Evolutionary conservation across 176 grass and related monocot species (phyloP), one percentile per base, ranked within the genome.

Genomic region (Aegilops bicornis): DNA sequence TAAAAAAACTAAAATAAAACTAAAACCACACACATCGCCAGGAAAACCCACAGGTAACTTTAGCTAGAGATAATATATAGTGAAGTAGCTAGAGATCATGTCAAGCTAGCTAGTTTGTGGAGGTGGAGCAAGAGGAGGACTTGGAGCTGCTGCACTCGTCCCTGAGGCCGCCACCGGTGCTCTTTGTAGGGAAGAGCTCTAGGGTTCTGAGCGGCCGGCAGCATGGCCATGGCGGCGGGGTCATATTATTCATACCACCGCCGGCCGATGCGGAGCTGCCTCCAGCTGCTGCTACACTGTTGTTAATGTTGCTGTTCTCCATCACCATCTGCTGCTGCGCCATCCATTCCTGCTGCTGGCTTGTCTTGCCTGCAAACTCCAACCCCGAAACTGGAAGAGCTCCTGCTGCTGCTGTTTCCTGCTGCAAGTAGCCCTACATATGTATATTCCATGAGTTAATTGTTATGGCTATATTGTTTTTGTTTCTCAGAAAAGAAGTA

Each of bases 91-190:
- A 37, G 47, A 76, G 25, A 56, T 76, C 10, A 76, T 47, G 9
- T 76, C 29, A 11, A 42, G 30, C 17, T 10, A 84, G 39, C 83
- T 89, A 95, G 59, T 93, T 98, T 54, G 96, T 98, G 64, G 96
- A 98, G 59, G 96, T 95, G 64, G 96, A 95, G 85, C 96, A 95
- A 43, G 96, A 94, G 5, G 96, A 95, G 47, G 91, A 98, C 77
- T 98, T 95, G 84, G 96, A 98, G 76, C 93, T 92, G 88, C 86
- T 95, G 79, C 88, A 95, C 31, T 98, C 93, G 13, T 98, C 96
- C 80, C 68, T 95, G 62, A 98, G 88, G 1, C 96, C 47, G 73
- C 73, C 73, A 2, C 45, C 88, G 30, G 83, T 94, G 91, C 89
- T 93, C 83, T 86, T 94, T 12, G 91, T 93, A 10, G 96, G 96